Percentiles rank a stretch among this genome's conserved stretches.
These are phyloP conservation scores for Claviceps sp. DNA, from an alignment of 2,329 filamentous ascomycete genomes.

Conservation along the genomic window DNA sequence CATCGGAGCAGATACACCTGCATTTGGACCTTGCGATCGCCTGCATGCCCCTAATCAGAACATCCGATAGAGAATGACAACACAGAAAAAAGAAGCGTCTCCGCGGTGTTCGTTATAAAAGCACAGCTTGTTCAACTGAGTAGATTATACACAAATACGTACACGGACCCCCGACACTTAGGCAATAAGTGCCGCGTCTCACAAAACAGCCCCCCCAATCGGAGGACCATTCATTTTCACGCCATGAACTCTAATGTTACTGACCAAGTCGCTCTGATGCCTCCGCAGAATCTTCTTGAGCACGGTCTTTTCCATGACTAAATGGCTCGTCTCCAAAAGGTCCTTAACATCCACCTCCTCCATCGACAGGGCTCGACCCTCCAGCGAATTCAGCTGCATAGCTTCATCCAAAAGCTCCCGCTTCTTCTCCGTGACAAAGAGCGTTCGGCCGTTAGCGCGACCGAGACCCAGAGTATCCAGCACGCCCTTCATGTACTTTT, in stretches of 20 bases:
- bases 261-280: slow-evolving; percentile 55
- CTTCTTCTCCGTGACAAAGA: slow-evolving; percentile 55
- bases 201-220: slow-evolving; percentile 14
- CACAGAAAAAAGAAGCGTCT: no score
- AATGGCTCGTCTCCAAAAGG: slow-evolving; percentile 66
- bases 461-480: slow-evolving; percentile 61
- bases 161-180: not conserved
- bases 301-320: slow-evolving; percentile 76
- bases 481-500: slow-evolving; percentile 52
- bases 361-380: slow-evolving; percentile 56
- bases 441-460: slow-evolving; percentile 50
- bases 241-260: slow-evolving; percentile 31
- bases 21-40: no score
- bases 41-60: no score
- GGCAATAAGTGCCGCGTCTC: not conserved
- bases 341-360: slow-evolving; percentile 94
- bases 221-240: slow-evolving; percentile 19
- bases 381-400: slow-evolving; percentile 47
- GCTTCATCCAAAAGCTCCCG: slow-evolving; percentile 53
- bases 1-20: no score
- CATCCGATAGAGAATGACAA: no score
- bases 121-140: not conserved
- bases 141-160: not conserved
- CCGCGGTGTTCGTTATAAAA: not conserved
- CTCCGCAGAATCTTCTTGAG: slow-evolving; percentile 59